A percentile compares a stretch with the other conserved stretches of the same genome.
phyloP scores from a whole-genome alignment of 352 stramenopile species.

The Phytophthora hybrid region DNA sequence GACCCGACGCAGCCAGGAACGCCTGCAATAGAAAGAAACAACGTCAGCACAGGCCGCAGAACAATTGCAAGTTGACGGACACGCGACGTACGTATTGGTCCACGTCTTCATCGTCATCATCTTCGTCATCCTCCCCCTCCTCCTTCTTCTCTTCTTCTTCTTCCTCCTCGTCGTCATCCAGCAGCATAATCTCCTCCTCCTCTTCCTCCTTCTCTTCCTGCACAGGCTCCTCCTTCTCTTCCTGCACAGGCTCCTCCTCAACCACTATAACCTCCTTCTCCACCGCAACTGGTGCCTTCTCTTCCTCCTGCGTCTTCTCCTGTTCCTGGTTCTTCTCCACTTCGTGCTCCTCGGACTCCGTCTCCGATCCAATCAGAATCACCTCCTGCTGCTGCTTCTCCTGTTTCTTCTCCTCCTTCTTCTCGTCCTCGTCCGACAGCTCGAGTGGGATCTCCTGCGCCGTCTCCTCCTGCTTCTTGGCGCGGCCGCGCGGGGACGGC shows the following conservation, averaged over 20 bases:
- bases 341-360: neutral
- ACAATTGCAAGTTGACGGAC: neutral
- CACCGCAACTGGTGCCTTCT: neutral
- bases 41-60: neutral
- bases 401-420: constrained; percentile 18
- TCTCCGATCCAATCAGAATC: constrained; percentile 12
- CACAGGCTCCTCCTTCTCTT: too few relatives aligned
- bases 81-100: constrained; percentile 55
- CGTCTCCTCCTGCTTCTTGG: constrained; percentile 31
- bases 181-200: constrained; percentile 56
- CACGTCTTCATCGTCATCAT: constrained; percentile 58
- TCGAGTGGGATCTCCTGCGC: constrained; percentile 35
- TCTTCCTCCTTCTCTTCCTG: constrained; percentile 31
- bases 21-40: constrained; percentile 33
- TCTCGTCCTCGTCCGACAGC: constrained; percentile 24
- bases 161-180: constrained; percentile 56
- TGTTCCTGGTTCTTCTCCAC: constrained; percentile 9
- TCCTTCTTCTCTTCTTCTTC: constrained; percentile 43
- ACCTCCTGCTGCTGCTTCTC: constrained; percentile 8
- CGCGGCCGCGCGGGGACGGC: constrained; percentile 20
- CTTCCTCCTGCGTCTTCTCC: constrained; percentile 9
- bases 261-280: too few relatives aligned
- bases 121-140: constrained; percentile 32
- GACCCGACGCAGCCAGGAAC: constrained; percentile 53
- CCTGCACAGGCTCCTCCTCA: neutral